These are phyloP conservation scores for Macrocybe gigantea DNA, from an alignment of 768 basidiomycete species.

Conservation along the genomic window DNA sequence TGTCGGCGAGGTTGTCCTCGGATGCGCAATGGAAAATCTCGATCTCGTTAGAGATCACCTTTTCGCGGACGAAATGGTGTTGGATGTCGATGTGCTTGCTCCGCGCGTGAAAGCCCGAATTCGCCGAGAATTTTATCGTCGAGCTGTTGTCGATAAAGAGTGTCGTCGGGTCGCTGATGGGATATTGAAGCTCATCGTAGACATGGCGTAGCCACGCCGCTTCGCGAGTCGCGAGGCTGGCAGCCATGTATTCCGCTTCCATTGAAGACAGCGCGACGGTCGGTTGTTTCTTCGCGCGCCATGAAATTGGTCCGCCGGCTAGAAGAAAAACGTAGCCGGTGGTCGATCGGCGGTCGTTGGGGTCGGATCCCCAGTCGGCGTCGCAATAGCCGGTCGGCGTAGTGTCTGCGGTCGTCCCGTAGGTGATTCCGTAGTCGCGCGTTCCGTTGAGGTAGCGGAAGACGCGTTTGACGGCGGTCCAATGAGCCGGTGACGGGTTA, in stretches of 20 bases:
- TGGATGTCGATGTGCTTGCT: slow-evolving; percentile 38
- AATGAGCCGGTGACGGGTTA: slow-evolving; percentile 1
- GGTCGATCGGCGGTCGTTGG: neutral
- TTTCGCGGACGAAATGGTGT: slow-evolving; percentile 32
- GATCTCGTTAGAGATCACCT: slow-evolving; percentile 19
- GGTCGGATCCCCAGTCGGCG: neutral
- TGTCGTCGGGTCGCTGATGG: slow-evolving; percentile 1
- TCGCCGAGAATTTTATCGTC: slow-evolving; percentile 25
- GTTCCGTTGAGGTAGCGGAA: slow-evolving; percentile 4
- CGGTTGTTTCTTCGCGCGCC: slow-evolving; percentile 28
- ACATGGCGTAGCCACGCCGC: slow-evolving; percentile 18
- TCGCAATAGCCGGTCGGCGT: neutral
- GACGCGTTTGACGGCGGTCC: slow-evolving; percentile 6
- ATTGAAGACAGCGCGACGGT: slow-evolving; percentile 22
- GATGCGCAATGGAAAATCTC: slow-evolving; percentile 24
- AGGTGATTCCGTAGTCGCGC: neutral
- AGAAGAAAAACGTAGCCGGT: slow-evolving; percentile 5
- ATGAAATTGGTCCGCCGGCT: too few species aligned
- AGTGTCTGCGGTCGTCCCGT: neutral
- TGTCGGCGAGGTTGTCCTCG: too few species aligned
- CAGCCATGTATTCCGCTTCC: slow-evolving; percentile 42
- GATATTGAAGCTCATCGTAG: slow-evolving; percentile 13
- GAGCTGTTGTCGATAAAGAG: slow-evolving; percentile 30
- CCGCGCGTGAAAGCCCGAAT: slow-evolving; percentile 27
- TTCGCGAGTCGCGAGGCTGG: slow-evolving; percentile 20